These are phyloP conservation scores for Ustilago loliicola DNA, from an alignment of 1,284 basidiomycete species.

Conservation along the genomic window DNA sequence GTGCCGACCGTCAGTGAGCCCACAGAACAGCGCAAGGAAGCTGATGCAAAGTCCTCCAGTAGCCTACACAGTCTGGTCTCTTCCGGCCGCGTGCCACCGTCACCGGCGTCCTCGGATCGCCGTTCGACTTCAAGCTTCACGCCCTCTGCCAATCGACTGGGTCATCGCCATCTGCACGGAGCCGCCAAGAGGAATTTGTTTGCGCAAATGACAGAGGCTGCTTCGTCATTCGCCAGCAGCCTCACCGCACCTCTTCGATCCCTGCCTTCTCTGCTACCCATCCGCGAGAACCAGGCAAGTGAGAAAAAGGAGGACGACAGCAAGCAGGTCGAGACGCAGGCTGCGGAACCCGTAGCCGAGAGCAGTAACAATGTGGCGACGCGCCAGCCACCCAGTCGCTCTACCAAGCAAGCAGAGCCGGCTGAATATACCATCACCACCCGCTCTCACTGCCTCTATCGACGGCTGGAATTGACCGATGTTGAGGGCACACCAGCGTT, in stretches of 20 bases:
- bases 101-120: constrained; percentile 47
- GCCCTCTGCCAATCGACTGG: constrained; percentile 42
- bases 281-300: constrained; percentile 30
- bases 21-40: background rate
- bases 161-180: constrained; percentile 47
- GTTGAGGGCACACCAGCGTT: constrained; percentile 40
- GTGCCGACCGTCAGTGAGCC: background rate
- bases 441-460: constrained; percentile 42
- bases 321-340: background rate
- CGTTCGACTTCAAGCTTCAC: constrained; percentile 46
- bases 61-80: constrained; percentile 3
- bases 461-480: constrained; percentile 25
- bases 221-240: constrained; percentile 37
- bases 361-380: background rate
- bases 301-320: constrained; percentile 18
- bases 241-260: constrained; percentile 35
- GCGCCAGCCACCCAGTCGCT: constrained; percentile 6
- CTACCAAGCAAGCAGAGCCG: background rate
- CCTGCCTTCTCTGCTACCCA: constrained; percentile 38
- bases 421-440: constrained; percentile 36
- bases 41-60: background rate
- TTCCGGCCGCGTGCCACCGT: constrained; percentile 35
- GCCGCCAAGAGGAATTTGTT: constrained; percentile 36
- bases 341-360: background rate
- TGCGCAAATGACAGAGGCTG: constrained; percentile 35